These are phyloP conservation scores for Lotmaria passim DNA, from an alignment of 208 protist genomes.

Conservation along the genomic window DNA sequence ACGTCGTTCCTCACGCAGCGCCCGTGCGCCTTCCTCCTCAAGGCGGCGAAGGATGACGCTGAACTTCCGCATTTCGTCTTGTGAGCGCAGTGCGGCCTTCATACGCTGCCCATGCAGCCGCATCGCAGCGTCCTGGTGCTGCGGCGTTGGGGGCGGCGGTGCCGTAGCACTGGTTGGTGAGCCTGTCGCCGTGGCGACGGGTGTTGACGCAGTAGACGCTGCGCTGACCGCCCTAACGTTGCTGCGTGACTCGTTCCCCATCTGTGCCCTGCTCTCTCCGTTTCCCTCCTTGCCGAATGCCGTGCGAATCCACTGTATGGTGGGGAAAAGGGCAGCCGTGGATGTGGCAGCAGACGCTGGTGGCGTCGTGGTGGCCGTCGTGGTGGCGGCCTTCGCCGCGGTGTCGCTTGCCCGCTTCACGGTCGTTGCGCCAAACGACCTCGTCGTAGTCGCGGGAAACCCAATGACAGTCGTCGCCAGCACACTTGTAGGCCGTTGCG, in stretches of 20 bases:
- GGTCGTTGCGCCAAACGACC: background rate
- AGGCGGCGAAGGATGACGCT: conserved; percentile 38
- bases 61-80: conserved; percentile 52
- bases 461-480: too few species aligned
- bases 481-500: too few species aligned
- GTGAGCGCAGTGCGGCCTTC: conserved; percentile 36
- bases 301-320: conserved; percentile 9
- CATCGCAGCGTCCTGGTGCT: conserved; percentile 17
- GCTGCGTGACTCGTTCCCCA: background rate
- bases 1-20: conserved; percentile 9
- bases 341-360: background rate
- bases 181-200: too few species aligned
- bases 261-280: background rate
- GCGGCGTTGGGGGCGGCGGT: background rate
- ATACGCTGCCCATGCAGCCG: conserved; percentile 49
- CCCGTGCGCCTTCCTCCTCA: conserved; percentile 32
- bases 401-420: conserved; percentile 3
- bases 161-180: background rate
- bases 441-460: background rate
- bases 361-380: background rate
- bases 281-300: background rate
- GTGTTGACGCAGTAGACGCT: too few species aligned
- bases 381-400: background rate
- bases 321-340: conserved; percentile 11
- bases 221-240: too few species aligned